These are phyloP conservation scores for Eimeria sp. DNA, from an alignment of 169 alveolate genomes.

Conservation along the genomic window DNA sequence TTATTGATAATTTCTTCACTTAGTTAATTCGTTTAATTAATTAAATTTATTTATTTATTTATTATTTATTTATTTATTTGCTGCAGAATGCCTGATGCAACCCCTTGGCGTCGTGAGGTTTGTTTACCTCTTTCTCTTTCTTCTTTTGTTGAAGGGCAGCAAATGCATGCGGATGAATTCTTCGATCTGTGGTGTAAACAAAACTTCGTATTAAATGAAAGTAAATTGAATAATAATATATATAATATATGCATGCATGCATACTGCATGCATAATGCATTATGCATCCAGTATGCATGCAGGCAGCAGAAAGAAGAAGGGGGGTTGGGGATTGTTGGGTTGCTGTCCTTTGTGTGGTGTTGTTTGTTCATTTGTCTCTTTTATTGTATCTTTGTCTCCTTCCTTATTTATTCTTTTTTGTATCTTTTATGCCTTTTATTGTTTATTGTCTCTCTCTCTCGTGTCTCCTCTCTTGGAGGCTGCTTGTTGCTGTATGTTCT, in stretches of 20 bases:
- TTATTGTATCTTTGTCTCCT: neutral
- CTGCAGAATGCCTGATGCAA: constrained; percentile 74
- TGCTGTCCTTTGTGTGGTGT: neutral
- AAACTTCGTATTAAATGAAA: constrained; percentile 49
- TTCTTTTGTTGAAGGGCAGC: constrained; percentile 56
- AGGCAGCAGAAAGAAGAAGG: neutral
- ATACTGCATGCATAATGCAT: neutral
- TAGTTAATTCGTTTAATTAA: too few species aligned
- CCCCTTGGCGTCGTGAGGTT: constrained; percentile 57
- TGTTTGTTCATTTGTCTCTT: neutral
- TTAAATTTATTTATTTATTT: too few species aligned
- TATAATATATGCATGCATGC: neutral
- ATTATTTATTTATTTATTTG: neutral
- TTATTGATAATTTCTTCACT: too few species aligned
- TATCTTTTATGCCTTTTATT: neutral
- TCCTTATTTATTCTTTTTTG: too few species aligned
- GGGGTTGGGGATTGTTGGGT: neutral
- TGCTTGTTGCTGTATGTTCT: too few species aligned
- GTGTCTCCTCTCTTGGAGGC: neutral
- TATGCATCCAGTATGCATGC: neutral
- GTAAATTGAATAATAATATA: neutral
- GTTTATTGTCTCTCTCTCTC: neutral
- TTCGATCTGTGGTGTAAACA: constrained; percentile 46
- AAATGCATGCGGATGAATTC: constrained; percentile 66
- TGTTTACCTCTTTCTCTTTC: constrained; percentile 58